Evolutionary conservation across 495 filamentous ascomycete species (phyloP), one percentile per base, ranked within the genome.

Genomic region (Neurospora pannonica): DNA sequence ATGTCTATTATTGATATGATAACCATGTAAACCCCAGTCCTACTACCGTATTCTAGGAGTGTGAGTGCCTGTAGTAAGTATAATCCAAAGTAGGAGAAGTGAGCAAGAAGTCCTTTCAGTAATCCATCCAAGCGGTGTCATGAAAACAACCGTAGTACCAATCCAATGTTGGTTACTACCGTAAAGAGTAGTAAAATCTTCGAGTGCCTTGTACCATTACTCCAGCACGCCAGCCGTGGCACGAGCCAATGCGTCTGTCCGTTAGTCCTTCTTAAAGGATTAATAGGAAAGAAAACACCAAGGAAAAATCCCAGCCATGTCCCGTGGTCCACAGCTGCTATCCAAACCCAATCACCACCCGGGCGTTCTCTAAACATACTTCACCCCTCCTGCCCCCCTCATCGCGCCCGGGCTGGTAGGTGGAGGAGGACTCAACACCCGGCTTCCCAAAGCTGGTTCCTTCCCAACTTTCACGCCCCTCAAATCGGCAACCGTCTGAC

Each of bases 401-500:
- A 34, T 67, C 6, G 28, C 6, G 54, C 54, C 54, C 28, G 54
- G 54, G 28, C 54, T 67, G 0, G 54, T 67, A 67, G 54, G 24
- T 1, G 54, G 54, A 34, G 54, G 54, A 34, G 15, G 15, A 67
- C 54, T 67, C 54, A 67, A 67, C 28, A 67, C 28, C 54, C 54
- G 13, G 15, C 54, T 67, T 31, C 54, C 54, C 54, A 67, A 67
- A 9, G 28, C 28, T 34, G 54, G 3, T 67, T 34, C 54, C 15
- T 67, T 67, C 2, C 15, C 54, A 15, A 67, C 54, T 67, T 67
- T 67, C 13, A 67, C 78, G 0, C 70, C 19, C 17, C 76, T 74
- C 19, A 78, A 37, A 36, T 81, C 77, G 24, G 77, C 78, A 13
- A 75, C 71, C 2, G 75, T 76, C 17, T 79, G 54, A 19, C 54